Base-by-base conservation (phyloP, 2,329 filamentous ascomycete species). In the Alternaria ethzedia region DNA sequence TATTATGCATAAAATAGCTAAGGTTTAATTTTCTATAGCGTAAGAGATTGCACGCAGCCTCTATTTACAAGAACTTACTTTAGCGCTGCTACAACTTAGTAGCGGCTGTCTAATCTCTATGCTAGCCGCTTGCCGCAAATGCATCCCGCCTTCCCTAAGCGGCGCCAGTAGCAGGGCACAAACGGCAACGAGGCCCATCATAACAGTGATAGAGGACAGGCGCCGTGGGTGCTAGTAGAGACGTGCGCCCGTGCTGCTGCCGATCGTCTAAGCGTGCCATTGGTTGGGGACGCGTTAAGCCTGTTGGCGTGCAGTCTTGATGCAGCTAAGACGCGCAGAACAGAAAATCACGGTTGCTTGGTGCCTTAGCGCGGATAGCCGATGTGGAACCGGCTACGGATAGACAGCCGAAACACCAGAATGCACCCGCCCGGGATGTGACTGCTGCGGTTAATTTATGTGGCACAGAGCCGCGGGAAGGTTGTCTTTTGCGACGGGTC, bases 231-330 rank as follows among this genome's bases (percentile, higher is more conserved):
- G 32, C 46, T 13, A 20, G 30, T 13, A n/a, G 55, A 54, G 47
- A 49, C 49, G 59, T 47, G 55, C 41, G 54, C 46, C 45, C 44
- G 50, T 55, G 54, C 20, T 25, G 36, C 47, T 0, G 28, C 15
- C 23, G 49, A 47, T 51, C 47, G 23, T 10, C 17, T 28, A 13
- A 26, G 49, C 21, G 20, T 46, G 43, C 20, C 13, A 54, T 62
- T 62, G 60, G 60, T 36, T 59, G 25, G 23, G 23, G 12, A 6
- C n/a, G 26, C 25, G 25, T 61, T 57, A 57, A 51, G 36, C 54
- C 32, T 58, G 28, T 43, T 36, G 59, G 41, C 55, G 32, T 57
- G 28, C 54, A 47, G 30, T 30, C 60, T 62, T 62, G 60, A 59
- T 54, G 49, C 60, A 49, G 41, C 55, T 54, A 62, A 62, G 56